phyloP scores from a whole-genome alignment of 106 monocot species.

The Vanilla planifolia region DNA sequence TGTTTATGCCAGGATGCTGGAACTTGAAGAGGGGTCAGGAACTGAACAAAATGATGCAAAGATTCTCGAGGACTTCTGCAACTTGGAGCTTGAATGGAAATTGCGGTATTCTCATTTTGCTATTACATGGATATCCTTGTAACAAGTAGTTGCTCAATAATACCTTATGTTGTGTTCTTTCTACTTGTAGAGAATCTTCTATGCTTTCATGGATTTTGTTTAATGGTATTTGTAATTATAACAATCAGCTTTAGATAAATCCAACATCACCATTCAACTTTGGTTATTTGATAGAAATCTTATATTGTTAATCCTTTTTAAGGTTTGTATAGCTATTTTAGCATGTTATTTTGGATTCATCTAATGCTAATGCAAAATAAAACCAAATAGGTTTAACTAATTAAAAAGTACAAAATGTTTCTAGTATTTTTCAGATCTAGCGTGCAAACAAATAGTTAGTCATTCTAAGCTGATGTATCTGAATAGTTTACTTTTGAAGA shows the following conservation, averaged over 20 bases:
- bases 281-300: background rate
- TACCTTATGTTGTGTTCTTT: background rate
- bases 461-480: too few relatives aligned
- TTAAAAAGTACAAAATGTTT: too few relatives aligned
- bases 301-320: too few relatives aligned
- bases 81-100: conserved; percentile 14
- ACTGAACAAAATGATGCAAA: conserved; percentile 53
- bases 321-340: too few relatives aligned
- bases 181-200: background rate
- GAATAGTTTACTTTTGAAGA: too few relatives aligned
- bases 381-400: too few relatives aligned
- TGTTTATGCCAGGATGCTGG: conserved; percentile 39
- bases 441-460: too few relatives aligned
- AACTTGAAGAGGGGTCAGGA: conserved; percentile 88
- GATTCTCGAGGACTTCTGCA: conserved; percentile 38
- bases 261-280: background rate
- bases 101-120: conserved; percentile 36
- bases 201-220: background rate
- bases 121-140: too few relatives aligned
- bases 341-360: too few relatives aligned
- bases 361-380: too few relatives aligned
- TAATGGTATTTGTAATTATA: background rate
- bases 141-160: background rate
- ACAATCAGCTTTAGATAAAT: background rate
- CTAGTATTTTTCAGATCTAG: too few relatives aligned